Conservation (phyloP, 148 eudicot genomes). For the Nepenthes gracilis region DNA sequence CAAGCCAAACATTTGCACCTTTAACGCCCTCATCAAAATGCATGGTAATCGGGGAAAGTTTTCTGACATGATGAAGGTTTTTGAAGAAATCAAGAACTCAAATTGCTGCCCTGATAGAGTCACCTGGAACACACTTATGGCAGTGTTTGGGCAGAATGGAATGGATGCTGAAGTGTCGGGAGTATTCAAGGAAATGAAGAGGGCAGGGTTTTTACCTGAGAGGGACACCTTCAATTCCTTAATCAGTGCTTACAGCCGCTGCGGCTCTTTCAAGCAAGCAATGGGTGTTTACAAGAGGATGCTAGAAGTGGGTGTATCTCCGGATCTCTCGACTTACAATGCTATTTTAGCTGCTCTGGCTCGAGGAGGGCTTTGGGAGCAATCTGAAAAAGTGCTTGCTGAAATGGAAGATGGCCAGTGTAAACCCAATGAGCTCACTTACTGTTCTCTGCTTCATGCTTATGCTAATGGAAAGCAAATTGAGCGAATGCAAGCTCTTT, state of each 20-base stretch:
- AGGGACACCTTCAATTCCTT: conserved; percentile 88
- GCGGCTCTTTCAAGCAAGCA: conserved; percentile 62
- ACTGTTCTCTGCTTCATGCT: conserved; percentile 78
- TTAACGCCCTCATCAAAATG: conserved; percentile 83
- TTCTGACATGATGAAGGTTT: conserved; percentile 74
- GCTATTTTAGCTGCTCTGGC: conserved; percentile 78
- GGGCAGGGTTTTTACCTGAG: conserved; percentile 74
- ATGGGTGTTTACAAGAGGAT: conserved; percentile 65
- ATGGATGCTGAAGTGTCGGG: conserved; percentile 67
- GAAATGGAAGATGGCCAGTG: conserved; percentile 58
- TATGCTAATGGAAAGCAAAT: conserved; percentile 76
- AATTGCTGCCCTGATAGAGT: conserved; percentile 74
- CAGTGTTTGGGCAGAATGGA: conserved; percentile 84
- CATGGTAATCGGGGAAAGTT: conserved; percentile 69
- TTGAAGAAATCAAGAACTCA: conserved; percentile 66
- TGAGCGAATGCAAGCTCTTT: conserved; percentile 48
- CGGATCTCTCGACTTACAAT: conserved; percentile 87
- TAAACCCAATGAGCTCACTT: conserved; percentile 67
- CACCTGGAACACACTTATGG: conserved; percentile 84
- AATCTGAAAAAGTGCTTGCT: conserved; percentile 62
- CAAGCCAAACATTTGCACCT: conserved; percentile 79
- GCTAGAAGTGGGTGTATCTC: conserved; percentile 64
- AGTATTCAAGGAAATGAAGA: conserved; percentile 77
- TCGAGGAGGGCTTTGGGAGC: conserved; percentile 86
- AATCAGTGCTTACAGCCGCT: conserved; percentile 80